These are phyloP conservation scores for Leishmania turanica DNA, from an alignment of 208 protist genomes.

Conservation along the genomic window DNA sequence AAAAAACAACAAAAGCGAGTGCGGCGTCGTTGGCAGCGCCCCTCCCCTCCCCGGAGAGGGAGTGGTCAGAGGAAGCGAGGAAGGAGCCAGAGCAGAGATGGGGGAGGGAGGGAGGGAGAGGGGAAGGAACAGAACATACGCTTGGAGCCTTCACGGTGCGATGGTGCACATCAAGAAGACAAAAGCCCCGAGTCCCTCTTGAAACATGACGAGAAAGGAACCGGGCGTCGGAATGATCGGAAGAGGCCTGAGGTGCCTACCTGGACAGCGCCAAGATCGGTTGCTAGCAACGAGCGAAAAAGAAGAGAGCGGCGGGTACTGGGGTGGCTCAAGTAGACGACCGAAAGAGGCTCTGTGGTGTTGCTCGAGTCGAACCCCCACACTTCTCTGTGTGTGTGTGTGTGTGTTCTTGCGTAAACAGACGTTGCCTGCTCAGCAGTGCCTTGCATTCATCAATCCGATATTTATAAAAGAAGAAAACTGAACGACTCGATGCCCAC, in stretches of 20 bases:
- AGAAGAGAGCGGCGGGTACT: not conserved
- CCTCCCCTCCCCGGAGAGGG: not conserved
- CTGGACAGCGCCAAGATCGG: too few relatives aligned
- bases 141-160: not conserved
- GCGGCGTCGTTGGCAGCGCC: not conserved
- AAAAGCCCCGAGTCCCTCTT: not conserved
- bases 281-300: too few relatives aligned
- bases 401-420: not conserved
- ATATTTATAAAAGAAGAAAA: not conserved
- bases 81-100: conserved; percentile 4
- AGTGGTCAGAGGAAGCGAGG: not conserved
- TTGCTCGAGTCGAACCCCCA: not conserved
- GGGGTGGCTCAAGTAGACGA: not conserved
- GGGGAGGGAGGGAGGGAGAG: not conserved
- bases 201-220: not conserved
- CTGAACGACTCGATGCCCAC: not conserved
- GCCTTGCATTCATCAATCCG: not conserved
- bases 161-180: not conserved
- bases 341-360: not conserved
- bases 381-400: not conserved
- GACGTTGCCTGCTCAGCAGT: not conserved
- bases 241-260: not conserved
- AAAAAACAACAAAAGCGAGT: not conserved
- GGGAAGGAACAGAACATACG: not conserved
- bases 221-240: not conserved